Evolutionary conservation across 2,329 filamentous ascomycete species (phyloP).

Genomic region (Phyllosticta citriasiana): DNA sequence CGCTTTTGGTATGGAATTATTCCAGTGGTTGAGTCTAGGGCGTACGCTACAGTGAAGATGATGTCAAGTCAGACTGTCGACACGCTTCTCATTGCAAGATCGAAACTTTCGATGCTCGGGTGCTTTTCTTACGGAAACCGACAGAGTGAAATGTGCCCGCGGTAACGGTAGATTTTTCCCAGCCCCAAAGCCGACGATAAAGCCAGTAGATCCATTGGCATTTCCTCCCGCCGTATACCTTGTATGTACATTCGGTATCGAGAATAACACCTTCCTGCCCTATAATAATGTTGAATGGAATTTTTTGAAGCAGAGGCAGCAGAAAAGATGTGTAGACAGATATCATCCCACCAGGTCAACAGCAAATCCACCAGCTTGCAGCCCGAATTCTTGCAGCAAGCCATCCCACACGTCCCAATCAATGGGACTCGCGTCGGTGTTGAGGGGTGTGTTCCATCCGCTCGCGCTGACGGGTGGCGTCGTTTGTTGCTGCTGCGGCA

Average conservation of each 20-base stretch:
- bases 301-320: neutral
- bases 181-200: neutral
- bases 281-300: neutral
- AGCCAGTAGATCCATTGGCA: neutral
- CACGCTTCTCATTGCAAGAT: too few relatives aligned
- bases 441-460: slow-evolving; percentile 5
- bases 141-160: neutral
- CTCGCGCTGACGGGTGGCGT: neutral
- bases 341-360: neutral
- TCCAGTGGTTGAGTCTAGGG: too few relatives aligned
- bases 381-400: slow-evolving; percentile 17
- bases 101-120: too few relatives aligned
- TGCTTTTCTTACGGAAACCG: too few relatives aligned
- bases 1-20: too few relatives aligned
- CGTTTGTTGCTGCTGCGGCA: neutral
- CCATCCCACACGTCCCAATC: slow-evolving; percentile 22
- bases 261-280: neutral
- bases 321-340: neutral
- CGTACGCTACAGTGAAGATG: too few relatives aligned
- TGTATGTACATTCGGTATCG: neutral
- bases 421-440: slow-evolving; percentile 16
- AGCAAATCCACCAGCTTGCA: neutral
- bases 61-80: too few relatives aligned
- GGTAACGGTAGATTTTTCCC: neutral
- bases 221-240: neutral